Evolutionary conservation across 768 basidiomycete genomes (phyloP), one percentile per base, ranked within the genome.

Genomic region (Psilocybe tampanensis): DNA sequence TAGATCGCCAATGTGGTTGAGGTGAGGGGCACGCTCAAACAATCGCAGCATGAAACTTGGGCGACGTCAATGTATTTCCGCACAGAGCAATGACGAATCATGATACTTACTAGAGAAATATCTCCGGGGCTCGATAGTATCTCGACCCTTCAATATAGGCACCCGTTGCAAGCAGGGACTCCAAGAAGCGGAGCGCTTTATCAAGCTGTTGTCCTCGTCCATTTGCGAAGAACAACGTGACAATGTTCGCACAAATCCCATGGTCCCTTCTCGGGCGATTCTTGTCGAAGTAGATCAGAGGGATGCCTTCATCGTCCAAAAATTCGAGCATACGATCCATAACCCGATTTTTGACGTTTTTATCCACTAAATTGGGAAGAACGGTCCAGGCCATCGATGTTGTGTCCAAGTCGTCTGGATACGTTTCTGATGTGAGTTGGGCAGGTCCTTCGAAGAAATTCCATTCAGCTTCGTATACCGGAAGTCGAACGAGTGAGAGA

Each of bases 1-100:
- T 8, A 77, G 60, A 0, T 8, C 5, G 47, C 15, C 66, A 54
- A 13, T 78, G 62, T 51, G 68, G 58, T 39, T 19, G 8, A 12
- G 59, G 44, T 0, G 29, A 18, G 8, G 47, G 0, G 47, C 15
- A 3, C n/a, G 3, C 15, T 48, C 47, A 6, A 29, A 13, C n/a
- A 48, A 15, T 15, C 47, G 47, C n/a, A 29, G 18, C 8, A 48
- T 29, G 19, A 48, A 48, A 17, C 47, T 48, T 33, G 19, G 6
- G 3, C 13, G 24, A 11, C 6, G n/a, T 48, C 47, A 48, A 29
- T 33, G 8, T 4, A 18, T 17, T 24, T 32, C 29, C 2, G 15
- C 8, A 48, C 8, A 29, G 11, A n/a, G 24, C 24, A 29, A 29
- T n/a, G n/a, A n/a, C n/a, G n/a, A 23, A 15, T 13, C 23, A 32